phyloP scores from a whole-genome alignment of 2,329 filamentous ascomycete genomes.

The Nectriaceae sp. region DNA sequence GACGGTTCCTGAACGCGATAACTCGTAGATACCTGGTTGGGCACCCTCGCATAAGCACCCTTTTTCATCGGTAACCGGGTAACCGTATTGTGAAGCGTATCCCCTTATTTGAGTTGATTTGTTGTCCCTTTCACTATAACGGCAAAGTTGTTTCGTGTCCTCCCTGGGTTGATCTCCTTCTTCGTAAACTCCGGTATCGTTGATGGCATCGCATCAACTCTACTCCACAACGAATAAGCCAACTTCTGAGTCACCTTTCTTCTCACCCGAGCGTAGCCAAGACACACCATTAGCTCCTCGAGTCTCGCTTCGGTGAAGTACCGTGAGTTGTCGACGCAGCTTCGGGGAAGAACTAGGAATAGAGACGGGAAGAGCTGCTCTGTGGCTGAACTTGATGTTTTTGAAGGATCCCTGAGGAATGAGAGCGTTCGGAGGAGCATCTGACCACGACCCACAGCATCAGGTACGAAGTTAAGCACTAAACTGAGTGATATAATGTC shows the following conservation, averaged over 20 bases:
- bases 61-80: constrained; percentile 14
- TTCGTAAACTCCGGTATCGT: constrained; percentile 50
- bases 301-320: constrained; percentile 78
- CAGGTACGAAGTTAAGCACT: constrained; percentile 92
- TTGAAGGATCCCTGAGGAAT: constrained; percentile 57
- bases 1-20: constrained; percentile 4
- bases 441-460: constrained; percentile 71
- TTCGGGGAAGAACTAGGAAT: constrained; percentile 86
- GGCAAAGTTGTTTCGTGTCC: constrained; percentile 85
- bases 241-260: constrained; percentile 81
- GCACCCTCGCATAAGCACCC: constrained; percentile 28
- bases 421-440: constrained; percentile 79
- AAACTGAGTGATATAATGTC: constrained; percentile 90
- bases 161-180: constrained; percentile 73
- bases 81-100: constrained; percentile 13
- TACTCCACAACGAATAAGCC: constrained; percentile 85
- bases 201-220: constrained; percentile 29
- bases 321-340: constrained; percentile 86
- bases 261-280: constrained; percentile 70
- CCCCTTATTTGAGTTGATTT: constrained; percentile 17
- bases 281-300: constrained; percentile 68
- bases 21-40: constrained; percentile 20
- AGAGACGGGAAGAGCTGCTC: constrained; percentile 62
- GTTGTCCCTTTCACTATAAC: constrained; percentile 60
- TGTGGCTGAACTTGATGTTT: constrained; percentile 16